These are phyloP conservation scores for Pseudogymnoascus sp. DNA, from an alignment of 2,329 filamentous ascomycete species.

Conservation along the genomic window DNA sequence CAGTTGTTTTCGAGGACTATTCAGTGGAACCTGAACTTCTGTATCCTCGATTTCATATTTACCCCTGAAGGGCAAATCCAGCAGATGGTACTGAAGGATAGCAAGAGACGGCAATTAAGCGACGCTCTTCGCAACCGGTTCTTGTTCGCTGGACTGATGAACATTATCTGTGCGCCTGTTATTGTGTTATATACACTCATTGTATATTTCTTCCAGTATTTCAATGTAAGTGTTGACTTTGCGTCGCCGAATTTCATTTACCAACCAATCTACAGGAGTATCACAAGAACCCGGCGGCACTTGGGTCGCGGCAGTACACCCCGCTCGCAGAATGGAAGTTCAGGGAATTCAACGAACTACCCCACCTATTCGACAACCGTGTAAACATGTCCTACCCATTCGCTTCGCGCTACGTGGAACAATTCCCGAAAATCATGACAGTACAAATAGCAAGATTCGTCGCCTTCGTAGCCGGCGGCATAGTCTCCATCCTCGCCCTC, in stretches of 20 bases:
- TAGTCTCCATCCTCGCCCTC: conserved; percentile 76
- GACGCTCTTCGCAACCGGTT: conserved; percentile 70
- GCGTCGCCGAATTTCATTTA: neutral
- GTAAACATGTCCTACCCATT: conserved; percentile 93
- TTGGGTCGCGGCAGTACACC: conserved; percentile 85
- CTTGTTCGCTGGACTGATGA: conserved; percentile 74
- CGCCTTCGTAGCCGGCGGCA: conserved; percentile 76
- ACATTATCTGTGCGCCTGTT: conserved; percentile 78
- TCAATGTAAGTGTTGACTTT: conserved; percentile 54
- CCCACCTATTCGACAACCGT: conserved; percentile 82
- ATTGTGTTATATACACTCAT: conserved; percentile 79
- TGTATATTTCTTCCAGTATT: conserved; percentile 90
- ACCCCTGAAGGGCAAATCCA: conserved; percentile 81
- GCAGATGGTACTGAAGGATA: conserved; percentile 75
- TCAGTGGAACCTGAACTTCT: conserved; percentile 85
- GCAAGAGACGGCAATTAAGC: conserved; percentile 70
- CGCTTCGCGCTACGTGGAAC: conserved; percentile 83
- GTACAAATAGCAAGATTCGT: conserved; percentile 78
- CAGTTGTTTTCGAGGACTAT: conserved; percentile 84
- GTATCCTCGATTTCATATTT: conserved; percentile 89
- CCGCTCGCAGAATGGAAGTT: conserved; percentile 97
- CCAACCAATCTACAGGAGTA: conserved; percentile 57
- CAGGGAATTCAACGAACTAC: conserved; percentile 93
- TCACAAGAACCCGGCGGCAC: conserved; percentile 80
- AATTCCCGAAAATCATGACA: conserved; percentile 92